phyloP scores from a whole-genome alignment of 805 yeast genomes.

The Kuraishia molischiana region DNA sequence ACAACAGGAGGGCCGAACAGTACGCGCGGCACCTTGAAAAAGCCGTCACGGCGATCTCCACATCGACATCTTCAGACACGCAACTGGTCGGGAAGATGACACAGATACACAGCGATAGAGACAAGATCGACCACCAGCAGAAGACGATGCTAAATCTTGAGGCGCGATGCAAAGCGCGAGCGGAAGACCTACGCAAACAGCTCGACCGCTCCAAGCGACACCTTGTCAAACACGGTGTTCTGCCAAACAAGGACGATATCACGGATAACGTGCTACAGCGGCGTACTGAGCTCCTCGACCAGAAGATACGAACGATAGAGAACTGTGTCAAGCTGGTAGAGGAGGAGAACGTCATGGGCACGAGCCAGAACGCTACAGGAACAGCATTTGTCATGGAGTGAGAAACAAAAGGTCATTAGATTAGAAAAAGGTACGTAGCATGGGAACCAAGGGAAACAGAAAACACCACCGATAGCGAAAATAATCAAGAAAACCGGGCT shows the following conservation, averaged over 20 bases:
- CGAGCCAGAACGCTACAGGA: conserved; percentile 6
- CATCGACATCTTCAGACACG: conserved; percentile 4
- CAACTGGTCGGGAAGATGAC: conserved; percentile 13
- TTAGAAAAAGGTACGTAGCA: neutral
- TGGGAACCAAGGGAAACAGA: neutral
- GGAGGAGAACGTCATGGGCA: no score
- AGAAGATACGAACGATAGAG: conserved; percentile 64
- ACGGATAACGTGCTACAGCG: conserved; percentile 26
- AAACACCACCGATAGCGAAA: neutral
- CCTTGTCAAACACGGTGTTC: conserved; percentile 6
- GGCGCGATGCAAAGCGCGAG: conserved; percentile 5
- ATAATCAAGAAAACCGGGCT: no score
- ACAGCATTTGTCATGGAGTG: conserved; percentile 7
- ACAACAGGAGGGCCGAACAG: conserved; percentile 10
- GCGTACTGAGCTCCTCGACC: conserved; percentile 62
- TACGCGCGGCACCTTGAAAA: conserved; percentile 13
- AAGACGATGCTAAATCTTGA: conserved; percentile 8
- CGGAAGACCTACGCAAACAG: conserved; percentile 7
- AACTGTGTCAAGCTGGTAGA: conserved; percentile 31
- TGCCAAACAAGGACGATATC: conserved; percentile 6
- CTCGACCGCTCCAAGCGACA: conserved; percentile 9
- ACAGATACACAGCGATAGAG: conserved; percentile 19
- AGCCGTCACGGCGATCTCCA: conserved; percentile 9
- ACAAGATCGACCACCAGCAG: conserved; percentile 13
- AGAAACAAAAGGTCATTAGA: conserved; percentile 4